Conservation (phyloP, 73 alveolate species). For the Paramecium primaurelia region DNA sequence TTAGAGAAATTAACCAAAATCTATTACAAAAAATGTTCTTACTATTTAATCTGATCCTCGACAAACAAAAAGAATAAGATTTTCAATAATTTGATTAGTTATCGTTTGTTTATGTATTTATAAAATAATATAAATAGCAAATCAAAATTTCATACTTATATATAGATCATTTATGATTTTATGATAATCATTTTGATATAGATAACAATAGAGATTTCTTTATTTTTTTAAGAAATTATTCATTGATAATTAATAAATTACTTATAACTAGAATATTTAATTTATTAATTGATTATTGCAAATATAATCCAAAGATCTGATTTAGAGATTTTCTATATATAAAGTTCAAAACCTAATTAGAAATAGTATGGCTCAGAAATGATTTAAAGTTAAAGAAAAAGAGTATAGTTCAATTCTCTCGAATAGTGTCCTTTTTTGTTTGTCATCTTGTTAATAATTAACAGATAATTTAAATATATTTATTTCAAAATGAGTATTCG, state of each 20-base stretch:
- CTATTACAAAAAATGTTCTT: not conserved
- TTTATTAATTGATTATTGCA: not conserved
- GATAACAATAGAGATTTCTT: not conserved
- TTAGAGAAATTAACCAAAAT: not conserved
- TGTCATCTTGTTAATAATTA: not conserved
- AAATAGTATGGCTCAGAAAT: no score
- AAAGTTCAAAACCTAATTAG: not conserved
- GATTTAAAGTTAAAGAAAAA: no score
- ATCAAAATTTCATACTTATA: not conserved
- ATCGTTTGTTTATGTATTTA: not conserved
- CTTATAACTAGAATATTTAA: not conserved
- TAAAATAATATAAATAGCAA: not conserved
- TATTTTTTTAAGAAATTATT: no score
- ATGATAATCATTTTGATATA: not conserved
- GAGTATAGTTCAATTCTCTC: not conserved
- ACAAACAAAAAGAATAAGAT: not conserved
- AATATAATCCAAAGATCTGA: not conserved
- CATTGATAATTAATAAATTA: no score
- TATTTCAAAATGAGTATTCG: not conserved
- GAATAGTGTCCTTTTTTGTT: conserved; percentile 7
- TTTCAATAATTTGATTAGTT: not conserved
- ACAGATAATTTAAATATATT: not conserved
- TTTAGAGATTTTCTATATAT: not conserved
- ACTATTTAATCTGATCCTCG: not conserved
- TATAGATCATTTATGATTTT: not conserved